A percentile compares a stretch with the other conserved stretches of the same genome.
Conservation (phyloP, 371 early-diverging fungal species). For the Polyrhizophydium stewartii region DNA sequence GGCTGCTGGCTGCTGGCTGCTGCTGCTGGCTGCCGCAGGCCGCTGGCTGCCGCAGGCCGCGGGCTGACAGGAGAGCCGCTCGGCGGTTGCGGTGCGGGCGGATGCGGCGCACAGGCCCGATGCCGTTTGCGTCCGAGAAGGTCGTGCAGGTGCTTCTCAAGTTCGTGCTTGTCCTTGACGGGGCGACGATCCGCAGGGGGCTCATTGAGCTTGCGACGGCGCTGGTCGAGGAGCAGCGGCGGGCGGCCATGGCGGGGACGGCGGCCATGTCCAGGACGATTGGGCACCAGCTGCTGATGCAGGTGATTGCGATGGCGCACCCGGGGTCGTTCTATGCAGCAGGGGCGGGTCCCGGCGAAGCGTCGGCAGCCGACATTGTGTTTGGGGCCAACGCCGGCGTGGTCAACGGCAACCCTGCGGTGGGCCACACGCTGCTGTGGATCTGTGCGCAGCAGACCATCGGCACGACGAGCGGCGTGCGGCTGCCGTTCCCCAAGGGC, state of each 20-base stretch:
- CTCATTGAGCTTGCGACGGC: background rate
- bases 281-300: slow-evolving; percentile 19
- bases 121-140: background rate
- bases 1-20: too few species aligned
- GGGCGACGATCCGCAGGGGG: background rate
- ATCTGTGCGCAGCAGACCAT: slow-evolving; percentile 17
- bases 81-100: too few species aligned
- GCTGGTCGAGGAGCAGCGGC: slow-evolving; percentile 12
- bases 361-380: slow-evolving; percentile 5
- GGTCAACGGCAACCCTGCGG: slow-evolving; percentile 18
- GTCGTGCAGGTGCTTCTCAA: background rate
- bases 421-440: slow-evolving; percentile 23
- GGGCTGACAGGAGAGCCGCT: too few species aligned
- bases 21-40: too few species aligned
- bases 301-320: slow-evolving; percentile 13
- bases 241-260: slow-evolving; percentile 1
- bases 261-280: slow-evolving; percentile 4
- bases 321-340: slow-evolving; percentile 13
- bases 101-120: too few species aligned
- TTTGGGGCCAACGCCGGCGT: slow-evolving; percentile 8
- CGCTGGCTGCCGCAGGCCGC: too few species aligned
- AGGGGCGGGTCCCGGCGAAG: background rate
- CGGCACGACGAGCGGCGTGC: background rate
- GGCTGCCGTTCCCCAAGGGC: slow-evolving; percentile 1
- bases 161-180: background rate